These are phyloP conservation scores for Oxytropis ochrocephala DNA, from an alignment of 306 rosid species.

Conservation along the genomic window DNA sequence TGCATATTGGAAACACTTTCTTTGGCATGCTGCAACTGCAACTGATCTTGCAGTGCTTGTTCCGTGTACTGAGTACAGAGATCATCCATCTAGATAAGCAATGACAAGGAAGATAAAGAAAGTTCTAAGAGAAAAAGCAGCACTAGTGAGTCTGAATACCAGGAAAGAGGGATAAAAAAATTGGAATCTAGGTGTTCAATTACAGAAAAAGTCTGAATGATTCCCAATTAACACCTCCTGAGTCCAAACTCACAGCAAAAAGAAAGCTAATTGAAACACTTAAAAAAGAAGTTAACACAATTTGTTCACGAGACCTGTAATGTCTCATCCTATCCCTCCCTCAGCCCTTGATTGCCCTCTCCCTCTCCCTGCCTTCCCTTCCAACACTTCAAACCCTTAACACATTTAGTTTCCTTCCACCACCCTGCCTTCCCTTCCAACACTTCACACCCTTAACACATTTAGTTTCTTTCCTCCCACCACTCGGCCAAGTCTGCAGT, in stretches of 20 bases:
- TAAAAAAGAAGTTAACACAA: not conserved
- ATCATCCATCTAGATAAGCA: constrained; percentile 11
- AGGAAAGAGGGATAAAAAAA: constrained; percentile 5
- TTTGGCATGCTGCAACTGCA: constrained; percentile 83
- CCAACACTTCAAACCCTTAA: not conserved
- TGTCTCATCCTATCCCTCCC: not conserved
- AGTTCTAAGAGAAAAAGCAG: not conserved
- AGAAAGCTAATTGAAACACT: constrained; percentile 1
- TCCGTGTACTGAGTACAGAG: constrained; percentile 52
- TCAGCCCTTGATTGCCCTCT: not conserved
- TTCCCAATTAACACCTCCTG: not conserved
- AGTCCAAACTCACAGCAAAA: not conserved
- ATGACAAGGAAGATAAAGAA: constrained; percentile 3
- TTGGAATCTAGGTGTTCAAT: not conserved
- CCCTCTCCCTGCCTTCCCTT: not conserved
- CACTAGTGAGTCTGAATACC: not conserved
- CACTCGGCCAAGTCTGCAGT: too few relatives aligned
- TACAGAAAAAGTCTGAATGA: not conserved
- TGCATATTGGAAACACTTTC: constrained; percentile 96
- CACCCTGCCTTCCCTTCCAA: too few relatives aligned
- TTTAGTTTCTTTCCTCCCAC: too few relatives aligned
- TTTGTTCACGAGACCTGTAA: constrained; percentile 1
- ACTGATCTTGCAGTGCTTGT: constrained; percentile 81
- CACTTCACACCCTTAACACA: too few relatives aligned
- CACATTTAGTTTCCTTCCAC: not conserved